These are phyloP conservation scores for Glonium stellatum DNA, from an alignment of 495 filamentous ascomycete genomes.

Conservation along the genomic window DNA sequence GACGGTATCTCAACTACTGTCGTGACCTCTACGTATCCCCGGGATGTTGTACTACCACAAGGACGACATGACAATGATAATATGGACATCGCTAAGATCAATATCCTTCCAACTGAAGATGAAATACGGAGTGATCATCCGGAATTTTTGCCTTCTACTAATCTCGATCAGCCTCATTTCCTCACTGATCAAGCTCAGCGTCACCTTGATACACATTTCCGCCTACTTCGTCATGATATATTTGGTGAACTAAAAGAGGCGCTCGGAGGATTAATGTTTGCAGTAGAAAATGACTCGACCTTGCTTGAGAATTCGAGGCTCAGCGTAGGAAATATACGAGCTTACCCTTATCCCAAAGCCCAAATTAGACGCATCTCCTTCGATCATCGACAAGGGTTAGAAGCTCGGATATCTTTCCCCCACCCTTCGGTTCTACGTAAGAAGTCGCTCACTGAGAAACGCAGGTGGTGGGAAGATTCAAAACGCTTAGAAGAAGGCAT, in stretches of 20 bases:
- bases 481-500: no score
- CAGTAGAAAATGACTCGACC: no score
- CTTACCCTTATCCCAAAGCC: neutral
- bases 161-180: slow-evolving; percentile 47
- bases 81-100: slow-evolving; percentile 48
- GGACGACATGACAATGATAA: slow-evolving; percentile 57
- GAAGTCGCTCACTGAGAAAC: no score
- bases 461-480: no score
- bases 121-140: slow-evolving; percentile 48
- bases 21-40: no score
- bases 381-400: no score
- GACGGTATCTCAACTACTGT: no score
- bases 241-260: slow-evolving; percentile 55
- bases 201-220: slow-evolving; percentile 62
- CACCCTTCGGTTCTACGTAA: no score
- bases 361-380: no score
- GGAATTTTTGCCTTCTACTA: slow-evolving; percentile 55
- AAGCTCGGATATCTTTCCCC: no score
- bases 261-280: slow-evolving; percentile 25
- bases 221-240: slow-evolving; percentile 59
- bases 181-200: slow-evolving; percentile 46
- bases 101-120: slow-evolving; percentile 53
- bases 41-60: no score
- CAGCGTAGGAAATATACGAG: neutral
- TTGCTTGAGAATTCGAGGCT: no score